phyloP scores from a whole-genome alignment of 2,329 filamentous ascomycete genomes.

The Phoma sp. region DNA sequence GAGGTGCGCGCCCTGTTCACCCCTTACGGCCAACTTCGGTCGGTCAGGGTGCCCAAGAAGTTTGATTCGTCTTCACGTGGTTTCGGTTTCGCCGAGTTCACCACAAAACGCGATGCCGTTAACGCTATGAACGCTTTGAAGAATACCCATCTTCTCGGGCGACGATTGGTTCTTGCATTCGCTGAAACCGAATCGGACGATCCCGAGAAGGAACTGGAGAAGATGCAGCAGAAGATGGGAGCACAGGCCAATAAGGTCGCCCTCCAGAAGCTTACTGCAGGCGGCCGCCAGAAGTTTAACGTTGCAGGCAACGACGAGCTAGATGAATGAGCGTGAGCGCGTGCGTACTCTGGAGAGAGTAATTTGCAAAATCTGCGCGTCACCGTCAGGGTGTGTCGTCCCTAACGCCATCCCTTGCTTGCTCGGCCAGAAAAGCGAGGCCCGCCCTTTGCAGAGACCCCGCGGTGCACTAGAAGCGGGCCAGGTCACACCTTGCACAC shows the following conservation, averaged over 20 bases:
- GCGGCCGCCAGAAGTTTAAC: conserved; percentile 86
- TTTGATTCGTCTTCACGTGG: conserved; percentile 88
- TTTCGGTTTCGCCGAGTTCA: conserved; percentile 97
- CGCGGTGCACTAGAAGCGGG: conserved; percentile 41
- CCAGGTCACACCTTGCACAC: conserved; percentile 42
- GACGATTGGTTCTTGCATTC: conserved; percentile 89
- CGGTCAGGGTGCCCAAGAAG: conserved; percentile 93
- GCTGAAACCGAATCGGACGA: conserved; percentile 88
- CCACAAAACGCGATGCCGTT: conserved; percentile 85
- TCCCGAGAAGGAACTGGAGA: conserved; percentile 93
- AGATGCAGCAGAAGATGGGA: conserved; percentile 95
- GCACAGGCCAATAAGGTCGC: conserved; percentile 90
- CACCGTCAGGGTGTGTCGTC: conserved; percentile 33
- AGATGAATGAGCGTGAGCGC: conserved; percentile 48
- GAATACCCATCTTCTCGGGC: conserved; percentile 91
- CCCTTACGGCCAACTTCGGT: conserved; percentile 89
- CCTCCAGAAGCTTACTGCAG: conserved; percentile 84
- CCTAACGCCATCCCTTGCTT: conserved; percentile 45
- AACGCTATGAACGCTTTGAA: conserved; percentile 90
- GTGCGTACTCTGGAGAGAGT: conserved; percentile 39
- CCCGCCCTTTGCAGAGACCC: conserved; percentile 36
- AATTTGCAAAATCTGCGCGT: conserved; percentile 37
- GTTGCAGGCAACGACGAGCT: conserved; percentile 73
- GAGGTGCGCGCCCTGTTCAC: conserved; percentile 86
- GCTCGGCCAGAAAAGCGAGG: conserved; percentile 40